Evolutionary conservation across 1,139 yeast genomes (phyloP), one percentile per base, ranked within the genome.

Genomic region (Scheffersomyces insectosa): DNA sequence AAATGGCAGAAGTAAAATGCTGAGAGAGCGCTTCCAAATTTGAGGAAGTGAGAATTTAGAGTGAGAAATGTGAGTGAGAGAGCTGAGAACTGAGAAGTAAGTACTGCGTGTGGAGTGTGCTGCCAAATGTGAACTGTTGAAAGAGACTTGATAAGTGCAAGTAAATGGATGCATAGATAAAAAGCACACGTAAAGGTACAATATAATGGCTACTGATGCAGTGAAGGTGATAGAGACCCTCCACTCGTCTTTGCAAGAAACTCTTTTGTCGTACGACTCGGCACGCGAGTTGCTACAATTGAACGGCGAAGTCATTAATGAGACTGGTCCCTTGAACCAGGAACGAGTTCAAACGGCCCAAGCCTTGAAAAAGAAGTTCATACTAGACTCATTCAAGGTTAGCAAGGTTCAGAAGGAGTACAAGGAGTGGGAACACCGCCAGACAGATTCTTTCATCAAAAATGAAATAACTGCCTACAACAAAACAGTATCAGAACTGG

Each of bases 301-400:
- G 14, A 44, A 42, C 36, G 36, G 38, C 9, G 37, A 37, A n/a
- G 23, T 45, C 11, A 16, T n/a, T 6, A 37, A 29, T 5, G 33
- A 31, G 13, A 28, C 13, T 23, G 11, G 16, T 10, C 16, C 34
- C 10, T n/a, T 31, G 20, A 20, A 31, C 20, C 23, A 13, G 5
- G 34, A 31, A 31, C 12, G 34, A 14, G 8, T 15, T 10, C 6
- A 10, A 9, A 30, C 16, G 15, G 33, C 12, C 28, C 38, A 27
- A 9, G 31, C 12, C n/a, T 45, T 45, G 12, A 62, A 62, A 43
- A 60, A 56, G 47, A 48, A 56, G 28, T 62, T 56, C 40, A 55
- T 72, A 1, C 48, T 71, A 11, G 77, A 71, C 42, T 68, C 77
- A 7, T 69, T 66, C 48, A 47, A 56, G 23, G 60, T 70, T 28